Conservation (phyloP, 2,329 filamentous ascomycete genomes). For the Diaporthe sp. region DNA sequence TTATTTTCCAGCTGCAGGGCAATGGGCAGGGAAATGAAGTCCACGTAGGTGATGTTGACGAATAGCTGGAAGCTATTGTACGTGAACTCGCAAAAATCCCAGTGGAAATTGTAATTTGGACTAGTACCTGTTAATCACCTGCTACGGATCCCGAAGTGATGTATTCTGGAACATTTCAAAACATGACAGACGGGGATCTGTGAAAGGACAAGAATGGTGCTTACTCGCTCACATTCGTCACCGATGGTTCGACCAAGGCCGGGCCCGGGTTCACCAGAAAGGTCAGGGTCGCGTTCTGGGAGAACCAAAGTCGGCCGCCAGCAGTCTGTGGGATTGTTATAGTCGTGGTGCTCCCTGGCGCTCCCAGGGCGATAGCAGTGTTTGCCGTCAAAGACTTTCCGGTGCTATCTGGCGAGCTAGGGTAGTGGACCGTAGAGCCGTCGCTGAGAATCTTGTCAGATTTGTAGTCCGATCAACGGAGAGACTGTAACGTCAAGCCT, state of each 20-base stretch:
- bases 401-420: conserved; percentile 66
- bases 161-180: too few relatives aligned
- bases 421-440: conserved; percentile 75
- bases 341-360: conserved; percentile 69
- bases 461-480: background rate
- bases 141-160: too few relatives aligned
- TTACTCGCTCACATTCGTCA: conserved; percentile 66
- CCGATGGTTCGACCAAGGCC: conserved; percentile 80
- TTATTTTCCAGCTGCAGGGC: conserved; percentile 66
- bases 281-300: conserved; percentile 69
- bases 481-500: too few relatives aligned
- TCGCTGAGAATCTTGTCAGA: conserved; percentile 54
- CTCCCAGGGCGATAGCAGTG: conserved; percentile 74
- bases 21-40: conserved; percentile 79
- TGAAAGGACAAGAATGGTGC: too few relatives aligned
- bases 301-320: conserved; percentile 81
- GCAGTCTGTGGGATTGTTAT: conserved; percentile 78
- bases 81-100: conserved; percentile 80
- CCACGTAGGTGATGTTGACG: conserved; percentile 80
- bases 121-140: too few relatives aligned
- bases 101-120: conserved; percentile 71
- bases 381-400: conserved; percentile 67
- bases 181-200: too few relatives aligned
- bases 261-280: conserved; percentile 79
- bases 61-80: conserved; percentile 73